These are phyloP conservation scores for Ophiostoma pallidulum DNA, from an alignment of 2,329 filamentous ascomycete species.

Conservation along the genomic window DNA sequence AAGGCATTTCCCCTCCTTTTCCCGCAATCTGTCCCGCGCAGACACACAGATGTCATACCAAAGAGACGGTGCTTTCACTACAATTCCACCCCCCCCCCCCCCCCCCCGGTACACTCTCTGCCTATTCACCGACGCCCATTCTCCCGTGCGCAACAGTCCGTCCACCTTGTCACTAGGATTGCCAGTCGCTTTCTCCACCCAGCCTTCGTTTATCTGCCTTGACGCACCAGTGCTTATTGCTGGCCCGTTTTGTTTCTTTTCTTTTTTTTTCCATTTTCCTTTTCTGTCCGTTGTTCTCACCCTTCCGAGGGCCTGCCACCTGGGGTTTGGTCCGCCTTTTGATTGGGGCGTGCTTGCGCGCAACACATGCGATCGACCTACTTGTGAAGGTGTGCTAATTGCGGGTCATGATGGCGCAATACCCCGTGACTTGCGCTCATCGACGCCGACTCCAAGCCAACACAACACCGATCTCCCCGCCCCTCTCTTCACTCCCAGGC, in stretches of 20 bases:
- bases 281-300: not conserved
- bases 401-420: slow-evolving; percentile 47
- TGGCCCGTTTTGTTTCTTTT: not conserved
- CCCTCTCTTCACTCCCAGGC: slow-evolving; percentile 2
- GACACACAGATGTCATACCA: too few species aligned
- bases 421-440: slow-evolving; percentile 41
- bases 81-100: not conserved
- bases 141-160: too few species aligned
- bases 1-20: too few species aligned
- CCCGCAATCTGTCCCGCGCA: too few species aligned
- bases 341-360: slow-evolving; percentile 23
- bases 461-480: slow-evolving; percentile 2
- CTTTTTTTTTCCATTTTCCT: slow-evolving; percentile 2
- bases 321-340: slow-evolving; percentile 13
- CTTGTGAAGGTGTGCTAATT: slow-evolving; percentile 33
- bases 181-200: not conserved
- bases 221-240: not conserved
- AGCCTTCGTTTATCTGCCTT: not conserved
- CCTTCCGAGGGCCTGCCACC: not conserved
- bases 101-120: too few species aligned
- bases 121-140: too few species aligned
- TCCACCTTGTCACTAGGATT: slow-evolving; percentile 13
- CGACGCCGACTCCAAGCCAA: slow-evolving; percentile 1
- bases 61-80: too few species aligned
- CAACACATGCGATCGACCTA: slow-evolving; percentile 18